Percentiles rank a stretch among this genome's conserved stretches.
phyloP scores from a whole-genome alignment of 2,329 filamentous ascomycete species.

The Hypoxylon sp. region DNA sequence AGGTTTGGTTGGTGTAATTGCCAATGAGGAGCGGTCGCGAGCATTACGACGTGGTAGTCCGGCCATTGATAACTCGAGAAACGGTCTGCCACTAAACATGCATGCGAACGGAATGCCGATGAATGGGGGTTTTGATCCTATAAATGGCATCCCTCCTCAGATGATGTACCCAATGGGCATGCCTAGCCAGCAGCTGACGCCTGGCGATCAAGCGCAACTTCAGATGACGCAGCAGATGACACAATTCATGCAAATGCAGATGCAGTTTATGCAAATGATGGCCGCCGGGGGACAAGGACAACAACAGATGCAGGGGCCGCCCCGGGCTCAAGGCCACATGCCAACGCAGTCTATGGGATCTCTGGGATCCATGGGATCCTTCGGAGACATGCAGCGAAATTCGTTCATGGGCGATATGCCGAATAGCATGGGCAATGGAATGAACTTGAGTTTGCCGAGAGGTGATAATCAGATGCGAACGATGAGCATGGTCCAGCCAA shows the following conservation, averaged over 20 bases:
- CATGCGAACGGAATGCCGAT: conserved; percentile 57
- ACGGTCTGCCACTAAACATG: conserved; percentile 53
- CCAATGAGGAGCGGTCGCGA: conserved; percentile 83
- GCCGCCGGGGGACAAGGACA: conserved; percentile 58
- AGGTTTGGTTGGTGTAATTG: conserved; percentile 89
- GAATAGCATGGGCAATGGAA: conserved; percentile 60
- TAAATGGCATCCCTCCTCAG: conserved; percentile 64
- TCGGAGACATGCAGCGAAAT: conserved; percentile 54
- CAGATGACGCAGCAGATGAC: conserved; percentile 88
- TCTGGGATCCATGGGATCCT: conserved; percentile 61
- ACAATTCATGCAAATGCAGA: conserved; percentile 93
- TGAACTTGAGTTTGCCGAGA: conserved; percentile 61
- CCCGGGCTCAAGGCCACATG: conserved; percentile 57
- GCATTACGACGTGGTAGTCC: conserved; percentile 85
- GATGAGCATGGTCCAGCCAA: conserved; percentile 88
- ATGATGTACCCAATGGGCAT: conserved; percentile 64
- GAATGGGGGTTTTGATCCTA: conserved; percentile 63
- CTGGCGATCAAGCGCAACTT: conserved; percentile 80
- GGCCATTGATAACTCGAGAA: conserved; percentile 69
- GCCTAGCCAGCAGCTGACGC: conserved; percentile 62
- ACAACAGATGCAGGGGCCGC: conserved; percentile 45
- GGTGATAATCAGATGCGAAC: conserved; percentile 71
- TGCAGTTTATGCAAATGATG: conserved; percentile 94
- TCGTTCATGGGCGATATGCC: conserved; percentile 51
- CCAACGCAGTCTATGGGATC: conserved; percentile 62